Evolutionary conservation across 495 filamentous ascomycete genomes (phyloP).

Genomic region (Lasiosphaeria miniovina): DNA sequence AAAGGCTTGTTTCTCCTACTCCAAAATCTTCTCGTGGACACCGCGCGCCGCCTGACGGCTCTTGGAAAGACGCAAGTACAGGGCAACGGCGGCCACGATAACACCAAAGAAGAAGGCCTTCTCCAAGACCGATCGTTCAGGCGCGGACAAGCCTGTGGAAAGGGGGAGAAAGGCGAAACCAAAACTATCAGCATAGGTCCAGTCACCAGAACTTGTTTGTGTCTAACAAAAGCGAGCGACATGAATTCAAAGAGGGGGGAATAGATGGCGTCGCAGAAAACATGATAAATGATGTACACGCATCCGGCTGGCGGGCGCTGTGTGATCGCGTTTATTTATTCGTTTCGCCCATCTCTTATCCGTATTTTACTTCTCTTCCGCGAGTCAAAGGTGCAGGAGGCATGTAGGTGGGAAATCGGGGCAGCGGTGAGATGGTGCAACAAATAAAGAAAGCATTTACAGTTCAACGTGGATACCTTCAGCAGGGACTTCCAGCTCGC

Average conservation of each 20-base stretch:
- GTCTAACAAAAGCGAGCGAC: background rate
- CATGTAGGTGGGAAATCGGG: slow-evolving; percentile 3
- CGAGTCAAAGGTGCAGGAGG: slow-evolving; percentile 8
- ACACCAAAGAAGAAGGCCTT: slow-evolving; percentile 41
- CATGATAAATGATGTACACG: too few species aligned
- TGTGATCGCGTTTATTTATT: too few species aligned
- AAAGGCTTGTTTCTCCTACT: background rate
- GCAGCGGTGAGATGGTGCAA: background rate
- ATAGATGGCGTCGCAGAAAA: too few species aligned
- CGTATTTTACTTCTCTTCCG: slow-evolving; percentile 12
- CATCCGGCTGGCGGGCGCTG: too few species aligned
- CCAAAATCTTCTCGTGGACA: slow-evolving; percentile 10
- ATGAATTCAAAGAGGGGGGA: background rate
- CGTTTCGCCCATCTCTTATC: background rate
- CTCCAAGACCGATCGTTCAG: slow-evolving; percentile 20
- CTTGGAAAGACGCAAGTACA: slow-evolving; percentile 31
- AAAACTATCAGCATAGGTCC: slow-evolving; percentile 7
- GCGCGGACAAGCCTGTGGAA: slow-evolving; percentile 7
- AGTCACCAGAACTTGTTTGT: background rate
- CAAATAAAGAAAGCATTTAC: slow-evolving; percentile 48
- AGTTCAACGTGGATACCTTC: slow-evolving; percentile 99
- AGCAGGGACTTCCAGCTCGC: slow-evolving; percentile 79
- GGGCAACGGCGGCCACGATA: slow-evolving; percentile 32
- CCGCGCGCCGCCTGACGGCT: background rate
- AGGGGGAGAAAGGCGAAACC: slow-evolving; percentile 4